Base-by-base conservation (phyloP, 2,329 filamentous ascomycete genomes). In the Malbranchea zuffiana region DNA sequence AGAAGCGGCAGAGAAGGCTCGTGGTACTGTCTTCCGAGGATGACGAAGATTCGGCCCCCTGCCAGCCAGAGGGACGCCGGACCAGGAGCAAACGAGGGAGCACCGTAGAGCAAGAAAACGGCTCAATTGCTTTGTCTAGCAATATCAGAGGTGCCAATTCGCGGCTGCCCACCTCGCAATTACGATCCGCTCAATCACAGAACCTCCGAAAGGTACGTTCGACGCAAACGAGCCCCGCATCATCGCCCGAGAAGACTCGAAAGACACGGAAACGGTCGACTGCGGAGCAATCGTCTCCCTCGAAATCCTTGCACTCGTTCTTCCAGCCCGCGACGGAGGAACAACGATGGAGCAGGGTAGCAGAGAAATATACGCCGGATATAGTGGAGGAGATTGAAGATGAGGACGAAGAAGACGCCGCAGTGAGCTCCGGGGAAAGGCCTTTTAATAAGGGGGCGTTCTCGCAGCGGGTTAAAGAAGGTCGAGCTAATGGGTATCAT, bases 301-400 rank as follows among this genome's bases (percentile, higher is more conserved):
- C 50, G 3, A 60, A 54, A 32, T 60, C 62, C 1, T 43, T 67
- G 10, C 56, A 62, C 27, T 55, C 44, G n/a, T 65, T 64, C 44
- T 66, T 66, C 36, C 49, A 49, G 10, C 53, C 56, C 21, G 53
- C 56, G n/a, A 57, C 50, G 13, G 54, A 61, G 20, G 54, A 58
- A 28, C 56, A 63, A 37, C 51, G 59, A 54, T 61, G 58, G 59
- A 51, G 29, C 35, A 40, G 39, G 17, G 11, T 34, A 17, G 19
- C 12, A 6, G 38, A 42, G 10, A 32, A 21, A 10, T 24, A 24
- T 11, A 40, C 20, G 16, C 44, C 45, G 35, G 45, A 62, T 37
- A 48, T 60, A 19, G 56, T 61, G 28, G 52, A 54, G 10, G 50
- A 57, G 19, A 42, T 50, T 6, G 49, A 48, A 18, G 47, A 48